Percentiles rank a stretch among this genome's conserved stretches.
Conservation (phyloP, 768 basidiomycete species). For the Russula earlei region DNA sequence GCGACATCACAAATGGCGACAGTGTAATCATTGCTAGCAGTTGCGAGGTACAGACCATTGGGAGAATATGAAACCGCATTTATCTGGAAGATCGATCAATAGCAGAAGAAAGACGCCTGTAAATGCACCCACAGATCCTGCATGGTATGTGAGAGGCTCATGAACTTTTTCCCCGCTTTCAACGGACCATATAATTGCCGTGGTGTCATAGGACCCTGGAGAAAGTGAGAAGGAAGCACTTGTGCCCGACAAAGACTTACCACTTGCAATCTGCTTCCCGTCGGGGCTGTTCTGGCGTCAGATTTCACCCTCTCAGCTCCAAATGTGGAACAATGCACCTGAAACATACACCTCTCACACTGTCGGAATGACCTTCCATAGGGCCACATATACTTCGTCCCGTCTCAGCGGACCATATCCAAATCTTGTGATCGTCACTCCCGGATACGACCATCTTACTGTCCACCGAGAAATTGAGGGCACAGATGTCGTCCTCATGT, state of each 20-base stretch:
- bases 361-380: slow-evolving; percentile 2
- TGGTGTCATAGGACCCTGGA: slow-evolving; percentile 6
- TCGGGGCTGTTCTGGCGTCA: slow-evolving; percentile 5
- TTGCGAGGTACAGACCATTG: slow-evolving; percentile 26
- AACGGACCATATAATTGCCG: slow-evolving; percentile 9
- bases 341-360: slow-evolving; percentile 10
- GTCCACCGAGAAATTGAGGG: slow-evolving; percentile 16
- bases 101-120: neutral
- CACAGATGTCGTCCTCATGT: slow-evolving; percentile 6
- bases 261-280: slow-evolving; percentile 11
- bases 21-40: slow-evolving; percentile 39
- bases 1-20: slow-evolving; percentile 40
- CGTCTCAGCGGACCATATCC: slow-evolving; percentile 11
- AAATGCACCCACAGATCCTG: slow-evolving; percentile 7
- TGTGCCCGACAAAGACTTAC: neutral
- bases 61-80: slow-evolving; percentile 13
- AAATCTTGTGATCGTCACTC: slow-evolving; percentile 11
- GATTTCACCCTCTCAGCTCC: neutral
- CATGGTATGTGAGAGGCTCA: neutral
- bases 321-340: neutral
- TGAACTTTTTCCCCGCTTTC: slow-evolving; percentile 1
- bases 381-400: slow-evolving; percentile 9
- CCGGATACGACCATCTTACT: slow-evolving; percentile 16
- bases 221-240: neutral
- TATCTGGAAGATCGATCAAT: neutral